A percentile compares a stretch with the other conserved stretches of the same genome.
These are phyloP conservation scores for Cercospora sp. DNA, from an alignment of 2,329 filamentous ascomycete species.

Conservation along the genomic window DNA sequence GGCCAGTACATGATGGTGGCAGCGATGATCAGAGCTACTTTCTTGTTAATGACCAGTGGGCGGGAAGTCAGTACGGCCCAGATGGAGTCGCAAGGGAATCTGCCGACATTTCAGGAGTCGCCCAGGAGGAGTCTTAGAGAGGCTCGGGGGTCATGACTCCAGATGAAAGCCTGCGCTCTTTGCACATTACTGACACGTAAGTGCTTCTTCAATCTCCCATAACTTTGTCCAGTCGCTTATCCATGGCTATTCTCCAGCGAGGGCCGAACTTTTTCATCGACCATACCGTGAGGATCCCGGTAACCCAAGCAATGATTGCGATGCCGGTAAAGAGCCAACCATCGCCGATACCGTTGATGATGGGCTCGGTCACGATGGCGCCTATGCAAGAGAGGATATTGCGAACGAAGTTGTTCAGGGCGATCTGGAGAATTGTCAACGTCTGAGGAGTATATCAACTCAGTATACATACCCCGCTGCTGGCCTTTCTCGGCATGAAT, in stretches of 20 bases:
- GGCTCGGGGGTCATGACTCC: neutral
- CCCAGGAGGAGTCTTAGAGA: too few species aligned
- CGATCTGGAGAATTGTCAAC: slow-evolving; percentile 51
- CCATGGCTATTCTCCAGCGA: slow-evolving; percentile 38
- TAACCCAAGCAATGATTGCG: slow-evolving; percentile 33
- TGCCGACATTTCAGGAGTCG: too few species aligned
- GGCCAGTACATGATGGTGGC: neutral
- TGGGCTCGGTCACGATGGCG: slow-evolving; percentile 67
- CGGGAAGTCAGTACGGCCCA: neutral
- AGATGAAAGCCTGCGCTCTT: neutral
- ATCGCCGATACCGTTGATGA: slow-evolving; percentile 69
- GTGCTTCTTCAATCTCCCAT: slow-evolving; percentile 11
- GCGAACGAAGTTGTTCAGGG: slow-evolving; percentile 77
- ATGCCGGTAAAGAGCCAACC: slow-evolving; percentile 73
- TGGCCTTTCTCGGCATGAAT: slow-evolving; percentile 72
- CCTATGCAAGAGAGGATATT: slow-evolving; percentile 78
- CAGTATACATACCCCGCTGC: slow-evolving; percentile 52
- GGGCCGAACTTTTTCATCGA: slow-evolving; percentile 40
- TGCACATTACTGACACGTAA: neutral
- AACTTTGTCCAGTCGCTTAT: slow-evolving; percentile 33
- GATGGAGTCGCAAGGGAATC: neutral
- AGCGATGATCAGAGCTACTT: neutral
- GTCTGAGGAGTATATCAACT: neutral
- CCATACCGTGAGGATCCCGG: slow-evolving; percentile 35
- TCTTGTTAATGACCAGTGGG: neutral